A percentile compares a stretch with the other conserved stretches of the same genome.
phyloP scores from a whole-genome alignment of 805 yeast species.

The Candida corydali region DNA sequence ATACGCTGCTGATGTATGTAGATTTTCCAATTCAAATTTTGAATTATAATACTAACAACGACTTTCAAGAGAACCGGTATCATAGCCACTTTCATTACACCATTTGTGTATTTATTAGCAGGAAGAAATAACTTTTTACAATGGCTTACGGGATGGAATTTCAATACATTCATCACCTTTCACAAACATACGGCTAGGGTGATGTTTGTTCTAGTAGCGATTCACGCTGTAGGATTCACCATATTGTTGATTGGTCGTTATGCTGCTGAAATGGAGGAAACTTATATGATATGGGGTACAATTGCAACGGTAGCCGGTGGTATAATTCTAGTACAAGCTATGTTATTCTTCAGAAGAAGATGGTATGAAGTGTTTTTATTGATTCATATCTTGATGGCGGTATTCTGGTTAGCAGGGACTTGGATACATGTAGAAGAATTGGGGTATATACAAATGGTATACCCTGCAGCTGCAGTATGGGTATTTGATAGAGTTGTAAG shows the following conservation, averaged over 20 bases:
- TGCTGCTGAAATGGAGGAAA: conserved; percentile 13
- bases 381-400: conserved; percentile 36
- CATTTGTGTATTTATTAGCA: conserved; percentile 53
- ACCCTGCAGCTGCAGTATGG: conserved; percentile 34
- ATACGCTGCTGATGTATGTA: conserved; percentile 35
- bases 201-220: conserved; percentile 20
- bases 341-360: conserved; percentile 30
- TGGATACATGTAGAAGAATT: conserved; percentile 33
- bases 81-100: conserved; percentile 40
- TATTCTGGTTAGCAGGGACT: conserved; percentile 40
- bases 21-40: too few relatives aligned
- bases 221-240: conserved; percentile 30
- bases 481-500: conserved; percentile 31
- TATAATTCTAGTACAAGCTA: conserved; percentile 27
- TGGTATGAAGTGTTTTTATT: conserved; percentile 36
- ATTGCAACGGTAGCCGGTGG: conserved; percentile 34
- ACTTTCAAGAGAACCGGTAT: conserved; percentile 42
- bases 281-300: conserved; percentile 26
- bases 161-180: conserved; percentile 35
- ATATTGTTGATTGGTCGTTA: conserved; percentile 12
- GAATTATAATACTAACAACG: conserved; percentile 19
- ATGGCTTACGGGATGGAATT: conserved; percentile 57
- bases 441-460: conserved; percentile 19
- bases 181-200: conserved; percentile 45
- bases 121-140: conserved; percentile 60